Conservation (phyloP, 2,329 filamentous ascomycete genomes). For the Nothophoma quercina region DNA sequence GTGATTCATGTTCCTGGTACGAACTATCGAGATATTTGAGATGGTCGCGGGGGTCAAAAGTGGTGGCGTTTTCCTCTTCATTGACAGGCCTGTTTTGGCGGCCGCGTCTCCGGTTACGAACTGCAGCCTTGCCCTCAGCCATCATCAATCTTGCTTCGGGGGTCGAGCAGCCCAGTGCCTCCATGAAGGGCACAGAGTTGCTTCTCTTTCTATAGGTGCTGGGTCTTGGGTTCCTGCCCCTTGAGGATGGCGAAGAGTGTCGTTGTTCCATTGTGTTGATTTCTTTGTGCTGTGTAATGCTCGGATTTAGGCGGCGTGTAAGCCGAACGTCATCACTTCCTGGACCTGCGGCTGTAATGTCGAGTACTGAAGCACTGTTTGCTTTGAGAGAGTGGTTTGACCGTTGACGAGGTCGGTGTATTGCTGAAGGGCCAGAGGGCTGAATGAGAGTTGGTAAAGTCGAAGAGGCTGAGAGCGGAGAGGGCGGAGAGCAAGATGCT, state of each 20-base stretch:
- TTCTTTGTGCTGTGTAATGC: slow-evolving; percentile 5
- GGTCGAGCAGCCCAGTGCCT: slow-evolving; percentile 46
- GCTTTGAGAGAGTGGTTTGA: slow-evolving; percentile 5
- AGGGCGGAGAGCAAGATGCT: slow-evolving; percentile 22
- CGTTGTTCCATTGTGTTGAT: slow-evolving; percentile 34
- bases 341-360: slow-evolving; percentile 24
- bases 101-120: slow-evolving; percentile 38
- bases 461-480: slow-evolving; percentile 29
- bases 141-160: slow-evolving; percentile 46
- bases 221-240: slow-evolving; percentile 31
- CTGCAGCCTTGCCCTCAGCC: slow-evolving; percentile 45
- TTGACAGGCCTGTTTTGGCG: slow-evolving; percentile 34
- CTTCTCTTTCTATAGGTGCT: slow-evolving; percentile 41
- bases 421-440: not conserved
- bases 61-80: slow-evolving; percentile 23
- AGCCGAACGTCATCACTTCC: slow-evolving; percentile 33
- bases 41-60: slow-evolving; percentile 42
- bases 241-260: slow-evolving; percentile 31
- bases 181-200: slow-evolving; percentile 46
- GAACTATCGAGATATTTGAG: slow-evolving; percentile 36
- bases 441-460: slow-evolving; percentile 17
- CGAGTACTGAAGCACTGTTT: not conserved
- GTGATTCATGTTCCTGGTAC: slow-evolving; percentile 23
- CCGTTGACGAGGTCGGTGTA: not conserved
- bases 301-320: slow-evolving; percentile 25